These are phyloP conservation scores for Aureobasidium melanogenum DNA, from an alignment of 2,329 filamentous ascomycete species.

Conservation along the genomic window DNA sequence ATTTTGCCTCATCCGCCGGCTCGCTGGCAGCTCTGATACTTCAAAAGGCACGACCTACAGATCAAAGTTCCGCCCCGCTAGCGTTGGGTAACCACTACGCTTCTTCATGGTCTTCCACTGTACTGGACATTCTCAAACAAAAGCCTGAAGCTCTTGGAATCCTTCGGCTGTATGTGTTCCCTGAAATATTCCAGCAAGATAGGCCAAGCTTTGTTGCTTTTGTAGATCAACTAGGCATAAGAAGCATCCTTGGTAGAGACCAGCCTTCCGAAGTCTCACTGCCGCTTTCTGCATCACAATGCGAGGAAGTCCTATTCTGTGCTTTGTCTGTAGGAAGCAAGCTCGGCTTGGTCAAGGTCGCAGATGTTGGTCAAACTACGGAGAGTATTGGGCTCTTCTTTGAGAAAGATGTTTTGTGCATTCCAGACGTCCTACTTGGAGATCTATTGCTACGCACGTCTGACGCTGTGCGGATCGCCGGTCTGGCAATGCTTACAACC, in stretches of 20 bases:
- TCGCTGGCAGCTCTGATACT: slow-evolving; percentile 16
- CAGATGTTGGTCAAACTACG: slow-evolving; percentile 11
- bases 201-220: slow-evolving; percentile 32
- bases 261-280: background rate
- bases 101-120: slow-evolving; percentile 31
- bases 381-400: background rate
- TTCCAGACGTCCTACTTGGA: slow-evolving; percentile 38
- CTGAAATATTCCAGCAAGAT: slow-evolving; percentile 36
- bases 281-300: background rate
- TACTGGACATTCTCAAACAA: slow-evolving; percentile 24
- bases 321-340: slow-evolving; percentile 29
- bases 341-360: slow-evolving; percentile 35
- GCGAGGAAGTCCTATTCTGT: slow-evolving; percentile 22
- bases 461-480: slow-evolving; percentile 59
- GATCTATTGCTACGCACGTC: slow-evolving; percentile 29
- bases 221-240: slow-evolving; percentile 31
- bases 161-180: slow-evolving; percentile 39
- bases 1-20: slow-evolving; percentile 22
- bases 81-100: slow-evolving; percentile 5
- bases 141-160: slow-evolving; percentile 30
- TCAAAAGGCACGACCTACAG: slow-evolving; percentile 16
- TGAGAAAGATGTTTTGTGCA: slow-evolving; percentile 37
- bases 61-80: background rate
- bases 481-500: slow-evolving; percentile 68
- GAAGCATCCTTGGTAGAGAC: slow-evolving; percentile 19